These are phyloP conservation scores for Suillus ampliporus DNA, from an alignment of 768 basidiomycete species.

Conservation along the genomic window DNA sequence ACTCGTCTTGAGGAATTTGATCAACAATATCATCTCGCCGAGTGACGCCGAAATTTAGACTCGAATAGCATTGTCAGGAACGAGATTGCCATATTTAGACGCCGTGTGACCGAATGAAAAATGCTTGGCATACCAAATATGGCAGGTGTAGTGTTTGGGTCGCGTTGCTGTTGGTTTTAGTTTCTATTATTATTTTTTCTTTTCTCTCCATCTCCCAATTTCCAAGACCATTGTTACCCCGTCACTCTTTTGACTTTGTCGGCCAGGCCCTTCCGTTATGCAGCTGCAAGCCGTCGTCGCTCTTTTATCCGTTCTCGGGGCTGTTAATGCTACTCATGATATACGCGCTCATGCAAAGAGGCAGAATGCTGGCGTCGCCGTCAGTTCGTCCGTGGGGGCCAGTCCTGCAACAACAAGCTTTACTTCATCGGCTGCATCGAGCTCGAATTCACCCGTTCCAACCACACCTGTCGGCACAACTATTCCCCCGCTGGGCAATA, in stretches of 20 bases:
- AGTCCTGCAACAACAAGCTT: conserved; percentile 4
- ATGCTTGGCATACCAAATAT: not conserved
- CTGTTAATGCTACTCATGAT: conserved; percentile 41
- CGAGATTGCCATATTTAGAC: not conserved
- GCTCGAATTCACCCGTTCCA: conserved; percentile 26
- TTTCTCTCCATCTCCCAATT: not conserved
- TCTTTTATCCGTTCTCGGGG: conserved; percentile 49
- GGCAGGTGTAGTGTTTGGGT: not conserved
- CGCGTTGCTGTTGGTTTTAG: not conserved
- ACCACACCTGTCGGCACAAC: conserved; percentile 44
- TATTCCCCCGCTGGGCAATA: conserved; percentile 62
- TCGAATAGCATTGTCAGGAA: not conserved
- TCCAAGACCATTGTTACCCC: conserved; percentile 1
- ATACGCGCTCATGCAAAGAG: conserved; percentile 47
- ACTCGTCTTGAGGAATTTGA: not conserved
- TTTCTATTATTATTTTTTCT: conserved; percentile 2
- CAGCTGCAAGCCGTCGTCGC: conserved; percentile 49
- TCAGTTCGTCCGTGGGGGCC: conserved; percentile 2
- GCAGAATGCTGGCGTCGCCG: conserved; percentile 28
- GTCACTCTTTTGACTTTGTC: conserved; percentile 19
- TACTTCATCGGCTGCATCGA: conserved; percentile 16
- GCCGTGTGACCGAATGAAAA: not conserved
- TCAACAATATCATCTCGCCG: too few relatives aligned
- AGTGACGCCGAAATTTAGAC: not conserved
- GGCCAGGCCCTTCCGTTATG: conserved; percentile 40